Base-by-base conservation (phyloP, 1,284 basidiomycete species). In the Ganoderma sinense region DNA sequence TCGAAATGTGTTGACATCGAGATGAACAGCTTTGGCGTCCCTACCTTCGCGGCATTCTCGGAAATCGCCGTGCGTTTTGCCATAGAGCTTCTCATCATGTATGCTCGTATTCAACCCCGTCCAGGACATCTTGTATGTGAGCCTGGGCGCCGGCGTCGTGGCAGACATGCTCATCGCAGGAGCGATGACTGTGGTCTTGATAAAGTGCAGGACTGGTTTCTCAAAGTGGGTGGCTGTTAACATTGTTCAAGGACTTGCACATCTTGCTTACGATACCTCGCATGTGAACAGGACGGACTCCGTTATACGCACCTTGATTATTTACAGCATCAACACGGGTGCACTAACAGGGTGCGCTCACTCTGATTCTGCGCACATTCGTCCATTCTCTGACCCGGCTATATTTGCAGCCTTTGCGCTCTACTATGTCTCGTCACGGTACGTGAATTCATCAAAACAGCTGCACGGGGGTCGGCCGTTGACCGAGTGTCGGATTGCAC, bases 251-350 rank as follows among this genome's bases (percentile, higher is more conserved):
- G 1, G 4, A 20, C 23, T 39, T 14, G 33, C 20, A 1, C 7
- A 20, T 20, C 20, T 13, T 8, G 16, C 20, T 13, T 8, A 29
- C 20, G 29, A 56, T 36, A n/a, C 36, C 20, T 3, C 11, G 18
- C 2, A 8, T 13, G 10, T 13, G 18, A 6, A 23, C 26, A 72
- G 71, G 33, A 69, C 66, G 16, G 63, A 72, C 33, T 65, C 64
- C 29, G 63, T 64, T 7, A 53, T 72, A 31, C 68, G 68, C 3
- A 56, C 65, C n/a, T 55, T 72, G 13, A 68, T 72, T 26, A 53
- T 72, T 14, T 72, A 69, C 58, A 72, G 71, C 58, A 58, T 72
- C 29, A 69, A 72, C 58, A 69, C 71, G 8, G 71, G 71, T n/a
- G 68, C 55, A 26, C 55, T 72, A 20, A 72, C 71, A 16, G 64